Percentiles rank a stretch among this genome's conserved stretches.
Evolutionary conservation across 2,329 filamentous ascomycete genomes (phyloP).

Genomic region (Ilyonectria mors-panacis): DNA sequence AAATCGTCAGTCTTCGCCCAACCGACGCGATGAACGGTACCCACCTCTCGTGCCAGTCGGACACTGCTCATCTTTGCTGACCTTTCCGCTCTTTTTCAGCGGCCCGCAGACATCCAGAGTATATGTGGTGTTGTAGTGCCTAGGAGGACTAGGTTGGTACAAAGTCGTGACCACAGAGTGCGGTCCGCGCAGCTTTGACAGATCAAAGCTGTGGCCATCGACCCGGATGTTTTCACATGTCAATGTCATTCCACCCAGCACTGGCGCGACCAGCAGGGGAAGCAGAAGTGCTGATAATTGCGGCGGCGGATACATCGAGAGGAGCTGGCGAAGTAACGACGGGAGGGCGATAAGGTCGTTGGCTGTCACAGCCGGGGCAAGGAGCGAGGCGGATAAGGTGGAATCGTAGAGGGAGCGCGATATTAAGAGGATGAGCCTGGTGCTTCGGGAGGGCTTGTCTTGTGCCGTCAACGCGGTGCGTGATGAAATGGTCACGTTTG

Average conservation of each 20-base stretch:
- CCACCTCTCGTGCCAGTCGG: constrained; percentile 78
- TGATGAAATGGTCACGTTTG: constrained; percentile 50
- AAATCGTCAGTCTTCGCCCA: constrained; percentile 23
- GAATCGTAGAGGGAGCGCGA: constrained; percentile 11
- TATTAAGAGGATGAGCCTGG: constrained; percentile 13
- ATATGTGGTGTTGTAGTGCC: constrained; percentile 79
- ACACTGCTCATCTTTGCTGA: constrained; percentile 72
- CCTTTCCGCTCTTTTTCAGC: constrained; percentile 73
- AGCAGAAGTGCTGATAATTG: constrained; percentile 56
- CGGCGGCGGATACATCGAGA: constrained; percentile 59
- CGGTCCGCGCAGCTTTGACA: constrained; percentile 75
- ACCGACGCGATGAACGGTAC: constrained; percentile 30
- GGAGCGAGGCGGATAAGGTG: constrained; percentile 25
- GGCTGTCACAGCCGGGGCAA: constrained; percentile 21
- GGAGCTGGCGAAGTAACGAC: constrained; percentile 24
- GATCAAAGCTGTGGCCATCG: constrained; percentile 74
- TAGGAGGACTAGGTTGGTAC: constrained; percentile 66
- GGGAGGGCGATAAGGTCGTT: constrained; percentile 21
- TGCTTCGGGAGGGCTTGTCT: constrained; percentile 15
- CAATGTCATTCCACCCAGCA: constrained; percentile 64
- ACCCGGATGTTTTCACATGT: constrained; percentile 74
- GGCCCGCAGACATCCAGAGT: constrained; percentile 83
- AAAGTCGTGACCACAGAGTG: constrained; percentile 76
- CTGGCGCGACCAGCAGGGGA: constrained; percentile 54
- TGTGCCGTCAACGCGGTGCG: constrained; percentile 32